A percentile compares a stretch with the other conserved stretches of the same genome.
Evolutionary conservation across 192 early-diverging fungal genomes (phyloP).

Genomic region (Lobulomyces angularis): DNA sequence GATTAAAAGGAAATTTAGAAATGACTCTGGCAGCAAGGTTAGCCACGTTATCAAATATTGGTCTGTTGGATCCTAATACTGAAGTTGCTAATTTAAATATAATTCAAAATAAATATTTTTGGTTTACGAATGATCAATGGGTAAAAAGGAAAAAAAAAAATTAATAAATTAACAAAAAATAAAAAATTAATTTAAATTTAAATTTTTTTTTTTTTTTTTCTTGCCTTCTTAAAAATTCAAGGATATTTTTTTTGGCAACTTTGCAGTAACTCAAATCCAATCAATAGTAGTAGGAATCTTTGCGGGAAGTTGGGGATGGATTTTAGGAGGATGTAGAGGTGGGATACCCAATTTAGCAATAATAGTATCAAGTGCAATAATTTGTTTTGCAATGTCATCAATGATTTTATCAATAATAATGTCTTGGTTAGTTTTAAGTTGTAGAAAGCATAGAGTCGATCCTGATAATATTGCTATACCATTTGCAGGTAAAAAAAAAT

Average conservation of each 20-base stretch:
- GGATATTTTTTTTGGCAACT: constrained; percentile 57
- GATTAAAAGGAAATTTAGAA: constrained; percentile 85
- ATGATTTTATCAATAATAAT: constrained; percentile 57
- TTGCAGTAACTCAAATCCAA: constrained; percentile 17
- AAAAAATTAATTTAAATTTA: background rate
- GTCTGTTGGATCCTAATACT: constrained; percentile 17
- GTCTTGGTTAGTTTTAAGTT: constrained; percentile 50
- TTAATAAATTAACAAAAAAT: background rate
- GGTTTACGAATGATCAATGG: background rate
- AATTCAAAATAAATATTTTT: background rate
- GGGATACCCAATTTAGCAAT: constrained; percentile 8
- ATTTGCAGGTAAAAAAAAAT: too few relatives aligned
- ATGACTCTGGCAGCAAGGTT: constrained; percentile 81
- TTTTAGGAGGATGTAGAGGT: constrained; percentile 2
- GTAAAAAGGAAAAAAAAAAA: background rate
- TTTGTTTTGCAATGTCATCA: constrained; percentile 53
- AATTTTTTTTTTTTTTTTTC: background rate
- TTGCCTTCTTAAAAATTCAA: constrained; percentile 13
- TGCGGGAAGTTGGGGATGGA: constrained; percentile 40
- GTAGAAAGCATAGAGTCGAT: constrained; percentile 52
- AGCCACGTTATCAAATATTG: constrained; percentile 52
- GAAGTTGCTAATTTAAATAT: constrained; percentile 3
- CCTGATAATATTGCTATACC: constrained; percentile 76
- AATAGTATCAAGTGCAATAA: constrained; percentile 51
- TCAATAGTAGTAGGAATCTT: constrained; percentile 56